These are phyloP conservation scores for sorghum (Sorghum bicolor) DNA, from an alignment of 176 grass and related monocot species.

Conservation along the genomic window DNA sequence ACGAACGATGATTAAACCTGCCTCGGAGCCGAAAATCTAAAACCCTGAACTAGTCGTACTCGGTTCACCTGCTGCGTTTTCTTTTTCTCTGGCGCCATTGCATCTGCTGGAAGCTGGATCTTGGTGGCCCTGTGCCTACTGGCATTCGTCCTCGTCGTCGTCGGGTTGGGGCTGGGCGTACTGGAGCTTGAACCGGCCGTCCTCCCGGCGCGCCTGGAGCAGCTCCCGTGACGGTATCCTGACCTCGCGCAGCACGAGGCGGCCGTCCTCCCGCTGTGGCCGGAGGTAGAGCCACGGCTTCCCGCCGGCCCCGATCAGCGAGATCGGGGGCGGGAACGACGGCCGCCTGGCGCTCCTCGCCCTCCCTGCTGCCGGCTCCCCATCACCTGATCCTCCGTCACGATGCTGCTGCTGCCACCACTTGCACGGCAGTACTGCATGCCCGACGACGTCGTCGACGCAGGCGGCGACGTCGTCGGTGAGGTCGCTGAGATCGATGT, in stretches of 20 bases:
- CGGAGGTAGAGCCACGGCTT: constrained; percentile 64
- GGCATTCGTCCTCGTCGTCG: background rate
- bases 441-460: background rate
- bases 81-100: background rate
- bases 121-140: background rate
- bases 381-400: background rate
- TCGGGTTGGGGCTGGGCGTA: constrained; percentile 30
- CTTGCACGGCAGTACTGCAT: background rate
- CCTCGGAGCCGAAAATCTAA: background rate
- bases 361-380: background rate
- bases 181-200: constrained; percentile 62
- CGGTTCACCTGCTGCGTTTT: background rate
- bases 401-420: background rate
- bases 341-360: background rate
- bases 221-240: constrained; percentile 64
- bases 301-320: constrained; percentile 55
- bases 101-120: background rate
- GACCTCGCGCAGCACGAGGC: constrained; percentile 56
- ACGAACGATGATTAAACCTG: background rate
- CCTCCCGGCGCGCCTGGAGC: constrained; percentile 51
- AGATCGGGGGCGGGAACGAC: constrained; percentile 60
- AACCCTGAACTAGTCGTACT: background rate
- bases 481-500: constrained; percentile 28
- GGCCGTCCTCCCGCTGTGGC: constrained; percentile 39
- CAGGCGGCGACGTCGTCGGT: background rate